These are phyloP conservation scores for Diaporthe sp. DNA, from an alignment of 2,329 filamentous ascomycete species.

Conservation along the genomic window DNA sequence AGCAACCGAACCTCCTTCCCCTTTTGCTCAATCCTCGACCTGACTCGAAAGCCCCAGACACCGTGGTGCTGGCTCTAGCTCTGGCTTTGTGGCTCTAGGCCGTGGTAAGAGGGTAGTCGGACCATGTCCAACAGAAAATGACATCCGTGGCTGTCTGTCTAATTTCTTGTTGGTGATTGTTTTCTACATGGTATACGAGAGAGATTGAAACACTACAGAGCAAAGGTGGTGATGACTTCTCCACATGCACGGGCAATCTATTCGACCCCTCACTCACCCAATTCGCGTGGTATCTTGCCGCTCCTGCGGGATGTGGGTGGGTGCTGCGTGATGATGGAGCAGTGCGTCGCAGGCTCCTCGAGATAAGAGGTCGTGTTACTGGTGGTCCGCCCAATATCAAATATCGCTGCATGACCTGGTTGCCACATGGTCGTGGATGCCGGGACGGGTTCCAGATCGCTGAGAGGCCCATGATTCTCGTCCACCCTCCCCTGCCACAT, in stretches of 20 bases:
- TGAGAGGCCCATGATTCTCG: background rate
- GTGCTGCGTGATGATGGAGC: constrained; percentile 1
- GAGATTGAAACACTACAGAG: background rate
- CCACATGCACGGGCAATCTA: background rate
- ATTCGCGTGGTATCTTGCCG: constrained; percentile 9
- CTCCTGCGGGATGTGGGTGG: constrained; percentile 10
- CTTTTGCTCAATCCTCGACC: background rate
- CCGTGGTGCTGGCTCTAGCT: background rate
- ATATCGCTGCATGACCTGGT: constrained; percentile 5
- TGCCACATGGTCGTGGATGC: constrained; percentile 11
- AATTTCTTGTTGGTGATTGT: background rate
- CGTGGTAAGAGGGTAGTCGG: background rate
- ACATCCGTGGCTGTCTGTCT: background rate
- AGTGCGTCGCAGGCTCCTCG: background rate
- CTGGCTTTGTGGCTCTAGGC: background rate
- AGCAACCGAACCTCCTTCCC: constrained; percentile 18
- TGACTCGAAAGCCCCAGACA: background rate
- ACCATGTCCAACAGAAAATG: background rate
- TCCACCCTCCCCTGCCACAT: background rate
- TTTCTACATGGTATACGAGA: background rate
- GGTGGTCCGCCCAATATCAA: background rate
- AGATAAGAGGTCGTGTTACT: constrained; percentile 6
- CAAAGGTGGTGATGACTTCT: background rate
- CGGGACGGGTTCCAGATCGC: background rate
- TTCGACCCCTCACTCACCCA: constrained; percentile 1